Evolutionary conservation across 2,329 filamentous ascomycete genomes (phyloP), one percentile per base, ranked within the genome.

Genomic region (Alternaria solani): DNA sequence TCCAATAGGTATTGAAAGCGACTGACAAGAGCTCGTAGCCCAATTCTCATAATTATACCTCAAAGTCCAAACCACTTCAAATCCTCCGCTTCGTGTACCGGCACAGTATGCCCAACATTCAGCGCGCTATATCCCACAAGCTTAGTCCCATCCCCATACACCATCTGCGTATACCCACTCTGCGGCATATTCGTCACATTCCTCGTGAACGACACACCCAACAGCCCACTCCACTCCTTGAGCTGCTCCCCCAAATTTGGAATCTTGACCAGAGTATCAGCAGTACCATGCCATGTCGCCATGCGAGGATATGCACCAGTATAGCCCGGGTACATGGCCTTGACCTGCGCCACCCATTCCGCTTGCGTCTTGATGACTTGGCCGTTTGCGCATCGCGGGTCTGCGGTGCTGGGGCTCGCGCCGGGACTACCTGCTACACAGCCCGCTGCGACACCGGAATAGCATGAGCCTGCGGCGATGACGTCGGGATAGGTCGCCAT

Each of bases 341-440:
- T 70, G 20, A 72, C 79, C 25, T 73, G 66, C 1, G 64, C 58
- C 32, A 36, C 32, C 32, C 32, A 36, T 7, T 36, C 32, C 32
- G 32, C 32, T 36, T 36, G 32, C 32, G 32, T 36, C 32, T 36
- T 36, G 32, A 36, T 36, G 1, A 36, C 32, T 36, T 36, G 32
- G 32, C 32, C 32, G 32, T 36, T 36, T 36, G 32, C 32, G 32
- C 32, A 7, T 51, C 32, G 62, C 16, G 63, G 62, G 48, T 75
- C 63, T 4, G 67, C 47, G 2, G 61, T 57, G 23, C 48, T 56
- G 8, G 66, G 70, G 18, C 59, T 64, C n/a, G 67, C 65, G 16
- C 67, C 66, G 9, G 68, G 67, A 89, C 89, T 78, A 2, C 73
- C 75, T 18, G 71, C 70, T 20, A 73, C 61, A 59, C 75, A 78